Evolutionary conservation across 768 basidiomycete genomes (phyloP), one percentile per base, ranked within the genome.

Genomic region (Gymnopilus junonius): DNA sequence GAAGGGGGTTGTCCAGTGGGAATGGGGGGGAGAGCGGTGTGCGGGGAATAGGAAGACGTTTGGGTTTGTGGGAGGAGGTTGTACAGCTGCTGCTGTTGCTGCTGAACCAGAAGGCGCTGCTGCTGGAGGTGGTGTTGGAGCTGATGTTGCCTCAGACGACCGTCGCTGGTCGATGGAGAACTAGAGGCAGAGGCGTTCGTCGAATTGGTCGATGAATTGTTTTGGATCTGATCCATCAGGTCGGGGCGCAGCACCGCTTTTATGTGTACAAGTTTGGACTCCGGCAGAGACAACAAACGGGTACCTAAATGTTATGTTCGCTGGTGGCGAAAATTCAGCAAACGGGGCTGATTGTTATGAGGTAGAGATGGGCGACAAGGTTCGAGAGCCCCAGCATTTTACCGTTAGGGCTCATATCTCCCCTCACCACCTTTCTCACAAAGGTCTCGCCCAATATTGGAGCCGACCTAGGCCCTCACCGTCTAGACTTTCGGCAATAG

Each of bases 21-120:
- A 46, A 65, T 64, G 42, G 60, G 63, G 23, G 61, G 61, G 29
- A 68, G 62, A 27, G 61, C 48, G 45, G 56, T 23, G 64, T 50
- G 58, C 34, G 63, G 53, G 21, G 62, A 59, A 31, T 61, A 63
- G 12, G 65, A 61, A 15, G 54, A 54, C 4, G 53, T 10, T 32
- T 61, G 60, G 31, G 23, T 21, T 42, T 55, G 60, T 7, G 67
- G 67, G 2, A 63, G 66, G 1, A 64, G 63, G 27, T 46, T 65
- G 40, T 65, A 66, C 31, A 69, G 63, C 46, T 65, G 65, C 62
- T 71, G 70, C 21, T 64, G 68, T 25, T 71, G 68, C 40, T 69
- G 67, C 58, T 63, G 61, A 20, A 58, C 45, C 46, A 58, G 60
- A 25, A 54, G 64, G 17, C 46, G 62, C 23, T 59, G 64, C 4